Percentiles rank a stretch among this genome's conserved stretches.
phyloP scores from a whole-genome alignment of 768 basidiomycete species.

The Cyathus striatus region DNA sequence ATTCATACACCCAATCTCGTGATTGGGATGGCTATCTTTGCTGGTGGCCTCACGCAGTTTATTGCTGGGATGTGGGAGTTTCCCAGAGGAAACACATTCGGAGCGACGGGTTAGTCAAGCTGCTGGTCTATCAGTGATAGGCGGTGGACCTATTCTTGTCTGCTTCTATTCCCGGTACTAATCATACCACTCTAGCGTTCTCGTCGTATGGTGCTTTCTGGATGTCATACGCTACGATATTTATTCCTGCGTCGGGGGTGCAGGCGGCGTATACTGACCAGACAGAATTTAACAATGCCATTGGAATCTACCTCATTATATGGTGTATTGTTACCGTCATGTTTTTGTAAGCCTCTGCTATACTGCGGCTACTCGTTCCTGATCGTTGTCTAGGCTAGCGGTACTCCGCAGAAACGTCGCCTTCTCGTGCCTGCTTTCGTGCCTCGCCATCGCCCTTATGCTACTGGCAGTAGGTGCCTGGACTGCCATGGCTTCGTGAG shows the following conservation, averaged over 20 bases:
- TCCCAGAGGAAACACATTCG: constrained; percentile 56
- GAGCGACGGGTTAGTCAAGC: constrained; percentile 51
- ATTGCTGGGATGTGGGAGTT: constrained; percentile 82
- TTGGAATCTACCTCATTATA: constrained; percentile 63
- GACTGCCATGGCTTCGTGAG: constrained; percentile 15
- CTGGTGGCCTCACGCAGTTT: constrained; percentile 76
- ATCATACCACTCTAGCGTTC: no score
- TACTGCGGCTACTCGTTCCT: not conserved
- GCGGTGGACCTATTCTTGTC: no score
- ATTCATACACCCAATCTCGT: constrained; percentile 54
- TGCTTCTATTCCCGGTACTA: no score
- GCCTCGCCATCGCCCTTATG: constrained; percentile 19
- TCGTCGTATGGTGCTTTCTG: constrained; percentile 74
- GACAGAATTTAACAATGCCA: constrained; percentile 43
- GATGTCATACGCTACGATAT: constrained; percentile 69
- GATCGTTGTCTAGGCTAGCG: constrained; percentile 12
- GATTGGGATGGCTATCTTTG: constrained; percentile 71
- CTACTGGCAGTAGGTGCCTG: constrained; percentile 23
- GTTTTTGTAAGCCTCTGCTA: constrained; percentile 44
- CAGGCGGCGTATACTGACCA: constrained; percentile 38
- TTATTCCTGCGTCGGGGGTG: constrained; percentile 63
- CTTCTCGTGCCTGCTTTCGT: constrained; percentile 18
- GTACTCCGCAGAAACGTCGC: constrained; percentile 18
- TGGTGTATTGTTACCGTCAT: constrained; percentile 66
- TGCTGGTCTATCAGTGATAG: no score